Evolutionary conservation across 805 yeast genomes (phyloP), one percentile per base, ranked within the genome.

Genomic region (Saccharomycopsis malanga): DNA sequence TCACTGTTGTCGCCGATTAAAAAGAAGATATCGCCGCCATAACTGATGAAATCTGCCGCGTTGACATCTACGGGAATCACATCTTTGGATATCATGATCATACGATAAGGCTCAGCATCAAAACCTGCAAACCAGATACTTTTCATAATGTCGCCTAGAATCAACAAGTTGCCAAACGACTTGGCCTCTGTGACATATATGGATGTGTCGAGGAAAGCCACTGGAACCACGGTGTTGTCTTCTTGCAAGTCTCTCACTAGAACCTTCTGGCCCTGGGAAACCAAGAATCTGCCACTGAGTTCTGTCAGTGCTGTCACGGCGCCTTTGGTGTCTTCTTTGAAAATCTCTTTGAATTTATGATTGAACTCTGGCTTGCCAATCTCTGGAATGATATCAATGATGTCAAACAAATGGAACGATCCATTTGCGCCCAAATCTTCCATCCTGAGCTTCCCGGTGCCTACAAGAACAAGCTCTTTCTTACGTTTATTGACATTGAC

Each of bases 71-170:
- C 67, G 17, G 72, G 63, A 22, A 76, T 71, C 18, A 76, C 70
- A 60, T 89, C 95, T 59, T 83, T 85, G 6, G 95, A 89, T 44
- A 93, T 62, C 48, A 74, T 63, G 15, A 87, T 70, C 81, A 91
- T 79, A 54, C 96, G 69, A 61, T 86, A 89, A 0, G 99, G 99
- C 57, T 91, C 96, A 2, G 94, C 91, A 61, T 88, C 95, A 65
- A 88, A 89, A 1, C 97, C 97, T 24, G 81, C 79, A 48, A 93
- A 70, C 69, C 88, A 79, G 3, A 87, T 70, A 55, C 88, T 77
- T 56, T 85, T 83, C 63, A 79, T 71, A 0, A 86, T 69, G 62
- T 93, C 98, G 17, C 95, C 95, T 15, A 88, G 64, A 1, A 88
- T 57, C n/a, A 91, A 61, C 57, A 91, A 66, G 61, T 89, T 87